These are phyloP conservation scores for Hymenoscyphus scutula DNA, from an alignment of 2,329 filamentous ascomycete genomes.

Conservation along the genomic window DNA sequence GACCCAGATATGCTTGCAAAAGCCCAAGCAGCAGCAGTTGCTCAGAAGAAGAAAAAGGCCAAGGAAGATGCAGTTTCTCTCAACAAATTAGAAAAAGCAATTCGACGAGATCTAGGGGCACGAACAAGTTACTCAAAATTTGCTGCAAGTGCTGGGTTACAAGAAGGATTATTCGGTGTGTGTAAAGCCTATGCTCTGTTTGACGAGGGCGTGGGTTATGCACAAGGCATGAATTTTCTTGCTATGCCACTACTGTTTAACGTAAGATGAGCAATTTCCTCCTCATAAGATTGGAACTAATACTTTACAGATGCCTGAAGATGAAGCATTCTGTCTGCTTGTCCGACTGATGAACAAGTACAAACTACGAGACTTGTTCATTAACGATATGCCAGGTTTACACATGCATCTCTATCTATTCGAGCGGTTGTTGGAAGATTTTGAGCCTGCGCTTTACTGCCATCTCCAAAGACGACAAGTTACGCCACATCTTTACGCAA, in stretches of 20 bases:
- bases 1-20: slow-evolving; percentile 63
- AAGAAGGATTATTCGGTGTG: slow-evolving; percentile 90
- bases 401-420: slow-evolving; percentile 95
- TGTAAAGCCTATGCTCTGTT: slow-evolving; percentile 98
- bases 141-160: slow-evolving; percentile 82
- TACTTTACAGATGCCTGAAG: slow-evolving; percentile 76
- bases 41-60: slow-evolving; percentile 72
- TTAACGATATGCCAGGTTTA: slow-evolving; percentile 93
- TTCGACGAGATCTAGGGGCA: slow-evolving; percentile 85
- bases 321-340: slow-evolving; percentile 91
- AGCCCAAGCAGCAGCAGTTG: slow-evolving; percentile 59
- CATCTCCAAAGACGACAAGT: slow-evolving; percentile 87
- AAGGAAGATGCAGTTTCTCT: slow-evolving; percentile 74
- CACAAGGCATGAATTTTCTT: slow-evolving; percentile 98
- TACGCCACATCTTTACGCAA: slow-evolving; percentile 89
- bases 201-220: slow-evolving; percentile 92
- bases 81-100: slow-evolving; percentile 84
- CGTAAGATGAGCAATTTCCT: slow-evolving; percentile 46
- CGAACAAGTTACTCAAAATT: slow-evolving; percentile 97
- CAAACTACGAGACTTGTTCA: slow-evolving; percentile 85
- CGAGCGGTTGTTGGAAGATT: slow-evolving; percentile 87
- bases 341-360: slow-evolving; percentile 97
- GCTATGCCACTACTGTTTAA: slow-evolving; percentile 97
- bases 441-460: slow-evolving; percentile 91
- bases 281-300: slow-evolving; percentile 22